phyloP scores from a whole-genome alignment of 192 early-diverging fungal genomes.

The Backusella mclennaniae region DNA sequence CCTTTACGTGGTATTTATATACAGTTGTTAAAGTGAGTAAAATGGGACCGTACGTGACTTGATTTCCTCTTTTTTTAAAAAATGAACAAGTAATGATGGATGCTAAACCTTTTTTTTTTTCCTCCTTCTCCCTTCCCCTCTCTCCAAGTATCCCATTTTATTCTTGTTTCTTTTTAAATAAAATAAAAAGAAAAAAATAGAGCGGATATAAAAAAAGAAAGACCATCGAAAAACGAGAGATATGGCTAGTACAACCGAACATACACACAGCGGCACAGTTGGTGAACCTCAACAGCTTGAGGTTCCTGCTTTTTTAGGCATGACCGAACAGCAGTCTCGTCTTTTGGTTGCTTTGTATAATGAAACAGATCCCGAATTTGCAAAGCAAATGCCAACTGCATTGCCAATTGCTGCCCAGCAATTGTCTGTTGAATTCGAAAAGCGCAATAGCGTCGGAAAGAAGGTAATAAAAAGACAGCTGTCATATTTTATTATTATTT shows the following conservation, averaged over 20 bases:
- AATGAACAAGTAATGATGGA: neutral
- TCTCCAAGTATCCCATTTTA: neutral
- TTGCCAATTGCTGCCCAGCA: conserved; percentile 47
- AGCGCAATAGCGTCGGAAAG: conserved; percentile 44
- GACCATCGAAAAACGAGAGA: neutral
- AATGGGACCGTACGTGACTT: conserved; percentile 1
- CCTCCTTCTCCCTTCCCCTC: neutral
- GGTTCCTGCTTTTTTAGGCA: conserved; percentile 43
- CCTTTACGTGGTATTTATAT: neutral
- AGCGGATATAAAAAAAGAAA: neutral
- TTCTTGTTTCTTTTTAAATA: neutral
- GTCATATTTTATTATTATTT: conserved; percentile 1
- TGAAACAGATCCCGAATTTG: conserved; percentile 47
- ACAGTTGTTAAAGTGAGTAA: neutral
- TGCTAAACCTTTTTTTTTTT: neutral
- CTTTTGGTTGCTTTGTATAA: conserved; percentile 49
- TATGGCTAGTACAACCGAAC: neutral
- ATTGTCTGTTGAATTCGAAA: conserved; percentile 42
- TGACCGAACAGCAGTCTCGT: conserved; percentile 46
- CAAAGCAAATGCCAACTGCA: conserved; percentile 44
- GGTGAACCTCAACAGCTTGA: conserved; percentile 10
- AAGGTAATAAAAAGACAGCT: conserved; percentile 26
- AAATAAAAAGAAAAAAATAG: neutral
- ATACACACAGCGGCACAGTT: neutral
- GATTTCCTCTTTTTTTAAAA: conserved; percentile 9